Evolutionary conservation across 495 filamentous ascomycete species (phyloP).

Genomic region (Daldinia grandis): DNA sequence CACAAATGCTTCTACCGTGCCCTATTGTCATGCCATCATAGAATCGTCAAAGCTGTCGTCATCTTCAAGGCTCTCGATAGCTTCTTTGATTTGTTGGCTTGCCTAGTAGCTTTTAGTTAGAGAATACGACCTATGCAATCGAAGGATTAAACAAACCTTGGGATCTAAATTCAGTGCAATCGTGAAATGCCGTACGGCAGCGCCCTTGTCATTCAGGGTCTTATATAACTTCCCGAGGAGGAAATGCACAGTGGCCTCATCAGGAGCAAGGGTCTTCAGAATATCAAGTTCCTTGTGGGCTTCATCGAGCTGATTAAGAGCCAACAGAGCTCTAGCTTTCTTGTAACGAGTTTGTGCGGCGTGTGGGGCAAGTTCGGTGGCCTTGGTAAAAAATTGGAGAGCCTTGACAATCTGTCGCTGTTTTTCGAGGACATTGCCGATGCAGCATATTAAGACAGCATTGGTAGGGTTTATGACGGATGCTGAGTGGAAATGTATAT

Average conservation of each 20-base stretch:
- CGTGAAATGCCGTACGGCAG: constrained; percentile 90
- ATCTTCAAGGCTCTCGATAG: constrained; percentile 88
- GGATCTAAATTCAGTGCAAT: constrained; percentile 95
- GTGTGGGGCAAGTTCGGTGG: constrained; percentile 80
- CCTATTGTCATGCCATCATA: constrained; percentile 55
- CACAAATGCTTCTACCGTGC: constrained; percentile 14
- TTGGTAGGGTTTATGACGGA: constrained; percentile 90
- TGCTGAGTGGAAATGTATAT: constrained; percentile 88
- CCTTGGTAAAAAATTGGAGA: constrained; percentile 78
- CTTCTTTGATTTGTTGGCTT: constrained; percentile 88
- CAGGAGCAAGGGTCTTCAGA: constrained; percentile 87
- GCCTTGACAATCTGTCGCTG: constrained; percentile 80
- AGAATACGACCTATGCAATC: background rate
- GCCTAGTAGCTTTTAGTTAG: constrained; percentile 64
- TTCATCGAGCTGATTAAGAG: constrained; percentile 71
- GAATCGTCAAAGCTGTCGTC: constrained; percentile 80
- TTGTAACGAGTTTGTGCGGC: constrained; percentile 86
- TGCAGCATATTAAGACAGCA: constrained; percentile 86
- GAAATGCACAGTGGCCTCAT: constrained; percentile 96
- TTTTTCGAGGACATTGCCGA: constrained; percentile 88
- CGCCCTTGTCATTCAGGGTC: constrained; percentile 75
- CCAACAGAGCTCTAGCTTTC: constrained; percentile 87
- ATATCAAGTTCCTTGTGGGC: constrained; percentile 82
- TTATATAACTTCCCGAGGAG: constrained; percentile 89
- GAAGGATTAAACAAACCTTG: constrained; percentile 66